Base-by-base conservation (phyloP, 176 grass and related monocot genomes). In the Triticum dicoccoides region DNA sequence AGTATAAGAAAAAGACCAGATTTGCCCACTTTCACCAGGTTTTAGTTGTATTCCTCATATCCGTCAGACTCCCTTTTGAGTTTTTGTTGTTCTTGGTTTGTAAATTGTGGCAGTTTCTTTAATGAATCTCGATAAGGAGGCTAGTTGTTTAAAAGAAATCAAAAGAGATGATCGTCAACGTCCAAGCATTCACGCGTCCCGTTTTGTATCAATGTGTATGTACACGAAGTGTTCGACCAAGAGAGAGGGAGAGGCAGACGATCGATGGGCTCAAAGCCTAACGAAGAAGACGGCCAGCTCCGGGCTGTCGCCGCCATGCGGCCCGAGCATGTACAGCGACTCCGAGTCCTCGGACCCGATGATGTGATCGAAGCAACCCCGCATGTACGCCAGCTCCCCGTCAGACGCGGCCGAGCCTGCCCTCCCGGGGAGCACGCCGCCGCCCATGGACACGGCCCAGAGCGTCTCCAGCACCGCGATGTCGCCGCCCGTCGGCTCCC, bases 281-380 rank as follows among this genome's bases (percentile, higher is more conserved):
- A 98, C 86, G 69, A 98, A 95, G 86, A 98, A 98, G 67, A 98
- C 81, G 84, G 91, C 92, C 80, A 98, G 90, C 81, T 98, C 93
- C 14, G 93, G 90, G 52, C 89, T 89, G 61, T 93, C 88, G 9
- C 64, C 83, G 15, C 91, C 90, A 5, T 92, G 91, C 61, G 93
- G 93, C 6, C 86, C 86, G 64, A 98, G 62, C 93, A 95, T 95
- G 86, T 98, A 94, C 4, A 98, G 68, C 33, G 96, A 91, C 82
- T 98, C 96, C 8, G 96, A 95, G 76, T 98, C 91, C 65, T 47
- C 12, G 7, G 93, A 98, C 0, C 96, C 93, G 20, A 98, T 80
- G 45, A 90, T 75, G 80, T 93, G 90, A 41, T 98, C 96, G 74
- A 98, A 98, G 87, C 73, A 86, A 14, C 93, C 93, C 15, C 93